Evolutionary conservation across 768 basidiomycete species (phyloP), one percentile per base, ranked within the genome.

Genomic region (Russula sp.): DNA sequence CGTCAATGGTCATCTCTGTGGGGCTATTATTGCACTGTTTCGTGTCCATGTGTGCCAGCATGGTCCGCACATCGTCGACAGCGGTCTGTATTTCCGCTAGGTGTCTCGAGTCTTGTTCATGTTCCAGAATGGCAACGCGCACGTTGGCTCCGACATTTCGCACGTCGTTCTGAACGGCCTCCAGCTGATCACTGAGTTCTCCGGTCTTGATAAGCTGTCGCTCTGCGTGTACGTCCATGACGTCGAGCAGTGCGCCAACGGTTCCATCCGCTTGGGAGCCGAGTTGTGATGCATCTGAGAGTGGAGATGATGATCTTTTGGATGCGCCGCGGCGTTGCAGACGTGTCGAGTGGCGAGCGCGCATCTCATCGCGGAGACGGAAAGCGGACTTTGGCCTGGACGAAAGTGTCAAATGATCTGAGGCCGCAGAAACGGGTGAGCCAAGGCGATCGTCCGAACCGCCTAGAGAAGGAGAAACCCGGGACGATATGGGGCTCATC

Each of bases 331-430:
- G 47, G 6, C 18, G 36, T 34, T 29, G 41, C 25, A 32, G 5
- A 38, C 25, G 38, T 41, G 29, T 25, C 25, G 34, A 34, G 34
- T 55, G 43, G 16, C 41, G 60, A 35, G 20, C 13, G n/a, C 60
- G 64, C 66, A 66, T 59, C 41, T 67, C 66, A 7, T 67, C 66
- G 25, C 66, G 66, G 14, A 67, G 39, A 41, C 64, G 58, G 54
- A 67, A 67, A 16, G 39, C 66, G 29, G 66, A 65, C 60, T 65
- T 67, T 32, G 66, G 64, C 35, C 63, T 39, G 36, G 42, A 14
- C 14, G 49, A n/a, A 20, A 34, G 29, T 5, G 51, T 46, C n/a
- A 48, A 36, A 34, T 9, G 45, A n/a, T 51, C 53, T 20, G 66
- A 58, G 49, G 48, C 34, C 38, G 42, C 58, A 14, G 65, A 67